Evolutionary conservation across 495 filamentous ascomycete genomes (phyloP).

Genomic region (Aspergillus indologenus): DNA sequence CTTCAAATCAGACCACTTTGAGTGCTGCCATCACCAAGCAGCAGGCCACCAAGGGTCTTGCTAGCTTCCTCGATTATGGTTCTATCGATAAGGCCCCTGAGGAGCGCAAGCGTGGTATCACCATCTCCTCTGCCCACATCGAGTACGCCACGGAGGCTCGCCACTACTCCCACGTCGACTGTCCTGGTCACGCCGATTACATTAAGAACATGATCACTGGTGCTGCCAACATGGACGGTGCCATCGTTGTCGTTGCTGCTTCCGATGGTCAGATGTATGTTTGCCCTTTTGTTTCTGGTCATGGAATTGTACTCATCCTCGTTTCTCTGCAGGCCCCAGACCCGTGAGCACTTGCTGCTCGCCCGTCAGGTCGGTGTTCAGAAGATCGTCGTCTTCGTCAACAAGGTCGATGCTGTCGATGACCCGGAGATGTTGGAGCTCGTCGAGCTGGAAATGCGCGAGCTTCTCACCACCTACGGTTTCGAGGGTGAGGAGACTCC

Average conservation of each 20-base stretch:
- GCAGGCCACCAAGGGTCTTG: constrained; percentile 88
- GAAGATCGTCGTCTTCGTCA: constrained; percentile 97
- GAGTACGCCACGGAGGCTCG: constrained; percentile 89
- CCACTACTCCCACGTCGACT: constrained; percentile 99
- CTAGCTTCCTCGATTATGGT: constrained; percentile 92
- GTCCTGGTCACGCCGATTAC: constrained; percentile 99
- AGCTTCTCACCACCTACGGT: constrained; percentile 84
- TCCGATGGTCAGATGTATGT: constrained; percentile 94
- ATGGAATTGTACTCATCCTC: constrained; percentile 22
- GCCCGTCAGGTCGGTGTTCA: constrained; percentile 97
- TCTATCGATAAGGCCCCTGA: constrained; percentile 98
- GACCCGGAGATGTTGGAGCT: constrained; percentile 99
- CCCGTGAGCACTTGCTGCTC: constrained; percentile 94
- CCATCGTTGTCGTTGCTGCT: constrained; percentile 97
- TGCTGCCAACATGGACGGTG: constrained; percentile 95
- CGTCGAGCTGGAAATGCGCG: constrained; percentile 99
- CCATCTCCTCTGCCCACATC: constrained; percentile 96
- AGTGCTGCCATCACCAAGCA: constrained; percentile 98
- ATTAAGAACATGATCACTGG: constrained; percentile 99
- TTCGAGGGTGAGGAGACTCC: constrained; percentile 98
- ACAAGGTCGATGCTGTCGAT: constrained; percentile 96
- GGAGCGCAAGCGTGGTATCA: constrained; percentile 99
- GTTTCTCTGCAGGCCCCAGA: constrained; percentile 71
- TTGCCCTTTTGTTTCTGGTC: not conserved
- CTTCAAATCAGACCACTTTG: constrained; percentile 77